Evolutionary conservation across 306 rosid genomes (phyloP), one percentile per base, ranked within the genome.

Genomic region (Purshia tridentata): DNA sequence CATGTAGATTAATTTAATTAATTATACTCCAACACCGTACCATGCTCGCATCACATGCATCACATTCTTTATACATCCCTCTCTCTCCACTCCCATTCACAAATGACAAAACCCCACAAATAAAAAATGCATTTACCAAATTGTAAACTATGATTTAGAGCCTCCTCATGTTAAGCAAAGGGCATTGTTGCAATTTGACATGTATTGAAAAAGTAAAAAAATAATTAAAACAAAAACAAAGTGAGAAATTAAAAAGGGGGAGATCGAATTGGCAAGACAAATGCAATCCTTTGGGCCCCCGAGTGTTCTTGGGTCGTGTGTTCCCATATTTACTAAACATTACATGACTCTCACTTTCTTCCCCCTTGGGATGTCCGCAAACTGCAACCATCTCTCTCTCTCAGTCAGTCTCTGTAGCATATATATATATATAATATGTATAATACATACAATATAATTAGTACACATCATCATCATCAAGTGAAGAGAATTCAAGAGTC

Each of bases 21-120:
- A 49, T 55, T 76, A 37, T 60, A 37, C 12, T 4, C 19, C 46
- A 73, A 75, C 64, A 63, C 76, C 67, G 76, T 81, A 69, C 90
- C 88, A 90, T 81, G 80, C 91, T 83, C 72, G 65, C 71, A 65
- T 77, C 92, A 85, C 92, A 80, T 87, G 88, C 87, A 86, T 59
- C 87, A 78, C 84, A 84, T 84, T 81, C 80, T 64, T 55, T 65
- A 11, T 35, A 19, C 11, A 9, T 42, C 9, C 58, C 14, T 15
- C 7, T 37, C 42, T 70, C 42, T 8, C 13, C 46, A 29, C 35
- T 29, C n/a, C 7, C 15, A 41, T 14, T 40, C 68, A 42, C 50
- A 42, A n/a, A 10, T 41, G 29, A 63, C 50, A 9, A 50, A 18
- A 39, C 49, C 0, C 18, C 6, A 4, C 22, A 3, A 23, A 20